These are phyloP conservation scores for Cupressus sempervirens DNA, from an alignment of 75 land plant species.

Conservation along the genomic window DNA sequence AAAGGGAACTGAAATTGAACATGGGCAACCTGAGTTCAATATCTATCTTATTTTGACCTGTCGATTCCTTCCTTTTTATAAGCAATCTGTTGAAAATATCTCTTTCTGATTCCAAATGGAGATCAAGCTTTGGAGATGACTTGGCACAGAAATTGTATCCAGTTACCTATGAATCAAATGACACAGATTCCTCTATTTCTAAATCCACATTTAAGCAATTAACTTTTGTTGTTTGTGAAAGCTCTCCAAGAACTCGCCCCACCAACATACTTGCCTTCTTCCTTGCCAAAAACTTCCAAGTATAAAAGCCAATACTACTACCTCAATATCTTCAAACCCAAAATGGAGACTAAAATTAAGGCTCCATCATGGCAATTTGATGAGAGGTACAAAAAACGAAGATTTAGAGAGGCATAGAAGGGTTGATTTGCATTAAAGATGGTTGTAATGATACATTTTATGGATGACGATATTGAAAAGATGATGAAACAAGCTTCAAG, in stretches of 20 bases:
- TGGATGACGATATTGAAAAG: too few species aligned
- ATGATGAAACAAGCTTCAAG: too few species aligned
- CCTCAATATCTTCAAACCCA: background rate
- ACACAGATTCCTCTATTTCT: background rate
- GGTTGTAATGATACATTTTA: too few species aligned
- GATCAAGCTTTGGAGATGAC: constrained; percentile 6
- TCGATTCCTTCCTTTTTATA: background rate
- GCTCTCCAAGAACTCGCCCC: constrained; percentile 1
- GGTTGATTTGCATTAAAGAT: too few species aligned
- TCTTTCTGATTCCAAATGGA: constrained; percentile 1
- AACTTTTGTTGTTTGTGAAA: background rate
- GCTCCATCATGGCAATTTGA: too few species aligned
- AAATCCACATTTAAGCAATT: constrained; percentile 2
- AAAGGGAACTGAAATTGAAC: background rate
- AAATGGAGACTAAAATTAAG: background rate
- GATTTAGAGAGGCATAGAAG: too few species aligned
- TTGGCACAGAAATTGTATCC: background rate
- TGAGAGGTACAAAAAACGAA: too few species aligned
- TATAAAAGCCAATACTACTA: background rate
- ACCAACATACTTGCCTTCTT: constrained; percentile 2
- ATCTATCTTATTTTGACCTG: background rate
- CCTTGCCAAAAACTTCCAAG: background rate
- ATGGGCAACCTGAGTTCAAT: background rate
- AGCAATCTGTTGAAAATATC: background rate
- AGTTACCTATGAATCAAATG: background rate